A percentile compares a stretch with the other conserved stretches of the same genome.
phyloP scores from a whole-genome alignment of 2,329 filamentous ascomycete species.

The Keithomyces neogunnii region DNA sequence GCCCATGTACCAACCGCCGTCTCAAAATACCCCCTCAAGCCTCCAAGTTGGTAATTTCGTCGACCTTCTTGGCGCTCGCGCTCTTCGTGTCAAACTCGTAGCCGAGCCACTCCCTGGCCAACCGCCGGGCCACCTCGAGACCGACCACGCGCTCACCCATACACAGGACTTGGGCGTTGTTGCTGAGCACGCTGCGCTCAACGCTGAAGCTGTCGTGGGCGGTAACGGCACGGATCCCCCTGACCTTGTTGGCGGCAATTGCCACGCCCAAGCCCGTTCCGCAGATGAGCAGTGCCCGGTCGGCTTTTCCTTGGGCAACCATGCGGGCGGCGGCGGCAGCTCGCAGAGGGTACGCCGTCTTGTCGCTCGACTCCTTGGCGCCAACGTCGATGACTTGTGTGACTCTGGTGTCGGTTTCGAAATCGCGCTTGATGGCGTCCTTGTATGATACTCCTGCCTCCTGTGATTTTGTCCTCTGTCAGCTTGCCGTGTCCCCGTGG shows the following conservation, averaged over 20 bases:
- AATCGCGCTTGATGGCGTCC: constrained; percentile 64
- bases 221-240: constrained; percentile 77
- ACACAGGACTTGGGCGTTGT: constrained; percentile 80
- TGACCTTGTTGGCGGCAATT: constrained; percentile 83
- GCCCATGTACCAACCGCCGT: too few species aligned
- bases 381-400: constrained; percentile 66
- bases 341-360: constrained; percentile 73
- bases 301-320: constrained; percentile 54
- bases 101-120: constrained; percentile 77
- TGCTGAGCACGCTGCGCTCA: constrained; percentile 71
- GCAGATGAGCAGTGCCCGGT: constrained; percentile 75
- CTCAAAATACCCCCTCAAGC: constrained; percentile 1
- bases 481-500: not conserved
- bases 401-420: constrained; percentile 60
- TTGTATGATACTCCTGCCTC: constrained; percentile 76
- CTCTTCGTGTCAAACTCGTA: constrained; percentile 64
- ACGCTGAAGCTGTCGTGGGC: constrained; percentile 82
- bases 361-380: constrained; percentile 56
- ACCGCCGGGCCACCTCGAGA: constrained; percentile 65
- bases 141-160: constrained; percentile 80
- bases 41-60: constrained; percentile 33
- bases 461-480: constrained; percentile 17
- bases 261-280: constrained; percentile 82
- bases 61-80: constrained; percentile 36
- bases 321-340: constrained; percentile 63